Conservation (phyloP, 2,329 filamentous ascomycete genomes). For the Arthrobotrys musiformis region DNA sequence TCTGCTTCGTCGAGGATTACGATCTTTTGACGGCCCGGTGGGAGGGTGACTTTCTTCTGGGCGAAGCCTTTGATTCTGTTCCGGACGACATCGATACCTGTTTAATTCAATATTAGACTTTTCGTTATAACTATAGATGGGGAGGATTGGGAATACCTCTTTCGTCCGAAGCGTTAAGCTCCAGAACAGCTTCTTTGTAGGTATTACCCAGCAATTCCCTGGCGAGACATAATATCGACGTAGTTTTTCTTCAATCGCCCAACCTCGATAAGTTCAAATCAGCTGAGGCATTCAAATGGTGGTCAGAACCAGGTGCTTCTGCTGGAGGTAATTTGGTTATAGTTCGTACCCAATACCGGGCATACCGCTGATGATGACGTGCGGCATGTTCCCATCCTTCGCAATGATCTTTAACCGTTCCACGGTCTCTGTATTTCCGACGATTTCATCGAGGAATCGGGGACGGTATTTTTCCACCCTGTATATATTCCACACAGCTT, state of each 20-base stretch:
- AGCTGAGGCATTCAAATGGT: slow-evolving; percentile 18
- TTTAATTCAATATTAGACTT: too few relatives aligned
- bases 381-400: slow-evolving; percentile 98
- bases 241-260: slow-evolving; percentile 74
- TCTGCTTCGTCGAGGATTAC: slow-evolving; percentile 98
- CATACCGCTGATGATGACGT: slow-evolving; percentile 99
- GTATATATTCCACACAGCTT: too few relatives aligned
- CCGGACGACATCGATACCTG: slow-evolving; percentile 89
- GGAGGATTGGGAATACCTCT: slow-evolving; percentile 73
- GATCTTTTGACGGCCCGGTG: slow-evolving; percentile 89
- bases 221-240: slow-evolving; percentile 90
- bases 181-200: slow-evolving; percentile 96
- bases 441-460: slow-evolving; percentile 92
- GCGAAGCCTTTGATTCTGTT: slow-evolving; percentile 98
- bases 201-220: slow-evolving; percentile 88
- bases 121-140: slow-evolving; percentile 63
- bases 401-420: slow-evolving; percentile 98
- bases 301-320: not conserved
- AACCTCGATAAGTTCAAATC: slow-evolving; percentile 29
- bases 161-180: slow-evolving; percentile 96
- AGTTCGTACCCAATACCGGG: slow-evolving; percentile 82
- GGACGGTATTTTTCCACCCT: slow-evolving; percentile 99
- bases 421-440: slow-evolving; percentile 97
- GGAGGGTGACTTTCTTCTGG: slow-evolving; percentile 97
- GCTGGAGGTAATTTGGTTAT: slow-evolving; percentile 2